phyloP scores from a whole-genome alignment of 208 protist species.

The Leishmania mexicana region DNA sequence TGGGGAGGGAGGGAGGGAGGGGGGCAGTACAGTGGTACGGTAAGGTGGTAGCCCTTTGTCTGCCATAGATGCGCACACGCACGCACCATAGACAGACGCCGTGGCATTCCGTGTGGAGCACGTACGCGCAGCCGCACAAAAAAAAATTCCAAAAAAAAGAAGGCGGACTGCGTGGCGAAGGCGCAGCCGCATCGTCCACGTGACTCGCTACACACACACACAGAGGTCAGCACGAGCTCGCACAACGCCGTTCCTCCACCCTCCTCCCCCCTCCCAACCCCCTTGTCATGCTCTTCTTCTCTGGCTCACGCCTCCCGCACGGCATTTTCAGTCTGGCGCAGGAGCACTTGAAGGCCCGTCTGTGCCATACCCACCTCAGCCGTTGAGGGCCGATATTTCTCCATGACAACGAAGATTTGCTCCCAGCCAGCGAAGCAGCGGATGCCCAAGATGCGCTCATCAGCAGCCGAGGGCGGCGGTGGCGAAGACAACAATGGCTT shows the following conservation, averaged over 20 bases:
- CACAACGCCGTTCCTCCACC: not conserved
- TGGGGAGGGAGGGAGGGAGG: constrained; percentile 3
- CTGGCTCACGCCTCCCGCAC: not conserved
- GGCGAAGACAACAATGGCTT: not conserved
- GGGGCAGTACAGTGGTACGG: not conserved
- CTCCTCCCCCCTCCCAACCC: not conserved
- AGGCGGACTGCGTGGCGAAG: not conserved
- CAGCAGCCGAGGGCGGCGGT: not conserved
- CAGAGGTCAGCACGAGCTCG: not conserved
- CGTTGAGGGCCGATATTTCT: constrained; percentile 45
- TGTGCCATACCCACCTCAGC: constrained; percentile 42
- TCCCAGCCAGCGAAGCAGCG: constrained; percentile 65
- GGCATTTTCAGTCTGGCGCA: not conserved
- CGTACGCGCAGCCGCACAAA: not conserved
- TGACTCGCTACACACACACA: not conserved
- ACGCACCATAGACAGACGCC: not conserved
- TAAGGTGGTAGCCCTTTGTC: not conserved
- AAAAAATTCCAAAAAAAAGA: not conserved
- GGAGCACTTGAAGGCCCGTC: constrained; percentile 34
- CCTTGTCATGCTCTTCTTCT: not conserved
- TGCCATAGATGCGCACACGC: not conserved
- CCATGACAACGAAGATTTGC: constrained; percentile 47
- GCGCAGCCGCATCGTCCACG: too few species aligned
- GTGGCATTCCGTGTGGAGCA: not conserved
- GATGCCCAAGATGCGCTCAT: constrained; percentile 28